Base-by-base conservation (phyloP, 495 filamentous ascomycete genomes). In the Lasiosphaeria hispida region DNA sequence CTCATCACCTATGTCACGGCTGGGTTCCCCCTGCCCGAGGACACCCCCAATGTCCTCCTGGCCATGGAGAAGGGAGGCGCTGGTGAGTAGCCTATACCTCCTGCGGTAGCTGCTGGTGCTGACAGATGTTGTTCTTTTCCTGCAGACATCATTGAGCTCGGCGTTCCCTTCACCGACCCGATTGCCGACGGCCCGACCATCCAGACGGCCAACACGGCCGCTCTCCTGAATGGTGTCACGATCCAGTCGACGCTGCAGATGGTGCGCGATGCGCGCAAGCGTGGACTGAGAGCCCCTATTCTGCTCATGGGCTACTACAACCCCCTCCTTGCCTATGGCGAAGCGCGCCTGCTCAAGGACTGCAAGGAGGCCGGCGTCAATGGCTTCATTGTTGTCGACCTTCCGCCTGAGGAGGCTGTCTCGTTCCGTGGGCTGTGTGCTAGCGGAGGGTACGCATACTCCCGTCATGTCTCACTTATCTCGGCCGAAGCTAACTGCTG, bases 241-340 rank as follows among this genome's bases (percentile, higher is more conserved):
- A 86, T 95, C 59, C 77, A 81, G 50, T 83, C 80, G 17, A 87
- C 87, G 9, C 80, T 99, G 33, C 78, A 89, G 61, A 90, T 93
- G 72, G 86, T 96, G 30, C 83, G 87, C 63, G 77, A 87, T 43
- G 88, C 93, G 18, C 82, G 94, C 57, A 75, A 79, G 54, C 81
- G 79, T 43, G 95, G 95, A 23, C 75, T 97, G 50, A 84, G 76
- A 59, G 86, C 86, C 1, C 94, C 94, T 6, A 78, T 99, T 39
- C 75, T 99, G 55, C 80, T 99, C 60, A 99, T 99, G 94, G 94
- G 94, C 55, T 99, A 99, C 82, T 99, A 96, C 73, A 99, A 99
- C 74, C 94, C 94, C 0, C 75, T 97, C 48, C 77, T 96, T 45
- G 88, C 84, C 63, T 97, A 97, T 67, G 95, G 95, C 58, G 94